Percentiles rank a stretch among this genome's conserved stretches.
phyloP scores from a whole-genome alignment of 2,329 filamentous ascomycete genomes.

The Sphaerulina musiva region DNA sequence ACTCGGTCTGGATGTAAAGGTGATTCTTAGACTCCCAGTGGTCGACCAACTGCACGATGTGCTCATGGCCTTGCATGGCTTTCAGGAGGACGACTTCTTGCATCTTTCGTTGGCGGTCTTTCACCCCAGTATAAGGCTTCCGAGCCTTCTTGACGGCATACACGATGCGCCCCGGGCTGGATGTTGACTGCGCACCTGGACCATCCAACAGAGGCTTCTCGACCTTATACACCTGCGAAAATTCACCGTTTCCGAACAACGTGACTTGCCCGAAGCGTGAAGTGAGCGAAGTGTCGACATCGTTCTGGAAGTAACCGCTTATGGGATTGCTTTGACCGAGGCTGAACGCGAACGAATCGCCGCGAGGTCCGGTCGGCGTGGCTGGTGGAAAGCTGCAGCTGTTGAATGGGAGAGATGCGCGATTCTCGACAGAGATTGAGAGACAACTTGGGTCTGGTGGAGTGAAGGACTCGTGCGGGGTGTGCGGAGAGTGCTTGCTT shows the following conservation, averaged over 20 bases:
- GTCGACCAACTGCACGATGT: constrained; percentile 76
- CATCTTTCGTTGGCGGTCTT: constrained; percentile 75
- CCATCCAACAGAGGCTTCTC: constrained; percentile 40
- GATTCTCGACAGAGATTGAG: constrained; percentile 64
- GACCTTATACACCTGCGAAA: constrained; percentile 86
- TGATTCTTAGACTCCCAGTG: constrained; percentile 81
- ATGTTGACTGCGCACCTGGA: constrained; percentile 26
- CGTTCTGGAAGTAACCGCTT: constrained; percentile 61
- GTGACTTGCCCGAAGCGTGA: constrained; percentile 76
- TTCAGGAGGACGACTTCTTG: constrained; percentile 76
- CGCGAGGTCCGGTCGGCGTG: constrained; percentile 67
- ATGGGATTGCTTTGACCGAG: constrained; percentile 45
- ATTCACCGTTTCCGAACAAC: constrained; percentile 78
- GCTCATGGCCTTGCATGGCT: constrained; percentile 70
- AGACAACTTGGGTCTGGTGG: constrained; percentile 75
- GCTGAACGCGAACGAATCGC: constrained; percentile 52
- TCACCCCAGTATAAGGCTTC: constrained; percentile 67
- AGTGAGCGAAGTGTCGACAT: constrained; percentile 68
- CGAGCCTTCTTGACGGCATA: constrained; percentile 94
- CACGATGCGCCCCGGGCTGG: constrained; percentile 41
- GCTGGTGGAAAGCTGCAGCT: constrained; percentile 59
- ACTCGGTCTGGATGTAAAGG: constrained; percentile 96
- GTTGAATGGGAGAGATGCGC: constrained; percentile 32
- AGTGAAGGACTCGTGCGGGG: constrained; percentile 67
- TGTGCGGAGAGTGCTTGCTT: constrained; percentile 45